Conservation (phyloP, 1,284 basidiomycete genomes). For the Porodaedalea pini region DNA sequence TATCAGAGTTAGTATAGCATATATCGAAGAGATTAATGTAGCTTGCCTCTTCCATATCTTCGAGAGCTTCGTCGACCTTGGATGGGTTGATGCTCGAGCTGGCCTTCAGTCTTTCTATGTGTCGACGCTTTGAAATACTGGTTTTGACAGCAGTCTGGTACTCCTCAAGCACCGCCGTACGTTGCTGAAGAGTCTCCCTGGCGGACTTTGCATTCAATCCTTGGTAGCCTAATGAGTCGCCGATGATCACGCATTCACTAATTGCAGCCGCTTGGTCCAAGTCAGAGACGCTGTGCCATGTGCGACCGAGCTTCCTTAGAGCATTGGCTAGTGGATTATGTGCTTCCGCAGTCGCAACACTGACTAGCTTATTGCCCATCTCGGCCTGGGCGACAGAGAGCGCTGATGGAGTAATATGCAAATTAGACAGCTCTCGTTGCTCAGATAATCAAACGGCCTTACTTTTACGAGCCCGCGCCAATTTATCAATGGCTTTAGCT, state of each 20-base stretch:
- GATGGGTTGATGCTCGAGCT: constrained; percentile 83
- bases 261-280: constrained; percentile 84
- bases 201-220: constrained; percentile 91
- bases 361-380: constrained; percentile 85
- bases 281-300: constrained; percentile 81
- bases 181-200: constrained; percentile 85
- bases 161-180: constrained; percentile 86
- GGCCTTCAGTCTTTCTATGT: constrained; percentile 87
- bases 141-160: constrained; percentile 87
- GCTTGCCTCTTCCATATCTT: constrained; percentile 87
- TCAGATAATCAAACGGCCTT: constrained; percentile 22
- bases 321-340: constrained; percentile 79
- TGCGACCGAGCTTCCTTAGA: constrained; percentile 77
- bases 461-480: constrained; percentile 80
- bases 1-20: constrained; percentile 11
- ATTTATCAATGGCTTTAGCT: constrained; percentile 81
- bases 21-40: constrained; percentile 4
- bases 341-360: constrained; percentile 83
- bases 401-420: constrained; percentile 40
- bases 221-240: constrained; percentile 90
- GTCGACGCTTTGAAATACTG: constrained; percentile 85
- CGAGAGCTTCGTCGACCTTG: constrained; percentile 88
- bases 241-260: constrained; percentile 88
- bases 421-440: constrained; percentile 1
- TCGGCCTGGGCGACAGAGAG: constrained; percentile 75